Conservation (phyloP, 1,139 yeast genomes). For the Taphrina betulina region DNA sequence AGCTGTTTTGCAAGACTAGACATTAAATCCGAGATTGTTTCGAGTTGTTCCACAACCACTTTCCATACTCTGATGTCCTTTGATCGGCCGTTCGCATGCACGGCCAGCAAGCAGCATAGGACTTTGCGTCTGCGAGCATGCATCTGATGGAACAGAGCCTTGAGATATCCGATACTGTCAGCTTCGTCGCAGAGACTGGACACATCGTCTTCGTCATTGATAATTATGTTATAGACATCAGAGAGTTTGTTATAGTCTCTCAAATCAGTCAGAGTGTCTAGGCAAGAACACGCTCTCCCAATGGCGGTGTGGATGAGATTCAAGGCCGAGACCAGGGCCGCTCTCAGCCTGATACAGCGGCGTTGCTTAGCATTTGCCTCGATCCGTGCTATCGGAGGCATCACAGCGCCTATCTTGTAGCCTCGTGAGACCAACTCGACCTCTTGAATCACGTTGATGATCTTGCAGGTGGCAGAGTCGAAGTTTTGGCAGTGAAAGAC, state of each 20-base stretch:
- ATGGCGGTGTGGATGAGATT: slow-evolving; percentile 36
- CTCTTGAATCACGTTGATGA: slow-evolving; percentile 45
- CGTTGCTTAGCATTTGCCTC: slow-evolving; percentile 17
- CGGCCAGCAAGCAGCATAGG: slow-evolving; percentile 48
- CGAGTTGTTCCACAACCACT: slow-evolving; percentile 42
- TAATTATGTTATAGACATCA: slow-evolving; percentile 32
- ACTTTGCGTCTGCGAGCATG: slow-evolving; percentile 48
- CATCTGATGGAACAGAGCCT: slow-evolving; percentile 44
- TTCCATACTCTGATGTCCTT: slow-evolving; percentile 44
- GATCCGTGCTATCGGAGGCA: slow-evolving; percentile 19
- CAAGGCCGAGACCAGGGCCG: slow-evolving; percentile 39
- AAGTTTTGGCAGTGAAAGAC: slow-evolving; percentile 42
- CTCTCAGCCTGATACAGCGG: slow-evolving; percentile 19
- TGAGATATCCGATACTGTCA: slow-evolving; percentile 38
- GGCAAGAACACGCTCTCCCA: slow-evolving; percentile 38
- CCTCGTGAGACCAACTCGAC: slow-evolving; percentile 46
- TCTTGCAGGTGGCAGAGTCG: slow-evolving; percentile 44
- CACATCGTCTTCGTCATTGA: slow-evolving; percentile 35
- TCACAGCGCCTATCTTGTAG: slow-evolving; percentile 39
- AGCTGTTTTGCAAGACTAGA: slow-evolving; percentile 42
- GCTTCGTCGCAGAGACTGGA: slow-evolving; percentile 26
- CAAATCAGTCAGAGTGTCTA: slow-evolving; percentile 31
- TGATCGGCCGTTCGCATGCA: slow-evolving; percentile 42
- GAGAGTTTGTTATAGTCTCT: slow-evolving; percentile 30
- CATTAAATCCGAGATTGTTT: slow-evolving; percentile 41